These are phyloP conservation scores for Pseudocercospora ulei DNA, from an alignment of 2,329 filamentous ascomycete species.

Conservation along the genomic window DNA sequence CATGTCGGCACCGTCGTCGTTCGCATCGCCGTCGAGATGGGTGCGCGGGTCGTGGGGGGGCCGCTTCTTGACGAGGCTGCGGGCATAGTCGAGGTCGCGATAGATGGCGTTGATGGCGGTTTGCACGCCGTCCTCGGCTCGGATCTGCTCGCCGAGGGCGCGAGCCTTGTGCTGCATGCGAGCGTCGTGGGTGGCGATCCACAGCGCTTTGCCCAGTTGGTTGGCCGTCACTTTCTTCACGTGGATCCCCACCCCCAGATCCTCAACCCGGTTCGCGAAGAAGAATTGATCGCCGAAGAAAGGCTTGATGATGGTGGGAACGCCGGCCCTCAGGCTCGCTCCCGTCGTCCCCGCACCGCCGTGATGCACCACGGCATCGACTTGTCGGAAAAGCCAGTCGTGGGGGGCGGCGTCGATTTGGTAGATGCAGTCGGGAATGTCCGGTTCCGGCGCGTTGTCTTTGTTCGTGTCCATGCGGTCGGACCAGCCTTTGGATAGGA, in stretches of 20 bases:
- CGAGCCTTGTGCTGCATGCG: constrained; percentile 83
- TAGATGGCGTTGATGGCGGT: constrained; percentile 87
- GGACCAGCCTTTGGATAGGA: constrained; percentile 94
- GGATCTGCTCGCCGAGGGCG: constrained; percentile 74
- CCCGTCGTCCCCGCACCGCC: constrained; percentile 92
- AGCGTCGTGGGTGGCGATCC: constrained; percentile 82
- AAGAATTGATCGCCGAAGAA: constrained; percentile 99
- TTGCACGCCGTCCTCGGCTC: constrained; percentile 82
- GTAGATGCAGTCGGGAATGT: constrained; percentile 67
- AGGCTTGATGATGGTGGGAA: constrained; percentile 88
- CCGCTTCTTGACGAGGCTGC: constrained; percentile 58
- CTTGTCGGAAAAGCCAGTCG: constrained; percentile 90
- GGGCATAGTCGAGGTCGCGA: constrained; percentile 87
- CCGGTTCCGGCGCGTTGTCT: constrained; percentile 51
- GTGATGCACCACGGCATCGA: constrained; percentile 90
- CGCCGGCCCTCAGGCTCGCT: constrained; percentile 77
- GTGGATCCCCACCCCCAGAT: constrained; percentile 82
- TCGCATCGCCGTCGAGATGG: constrained; percentile 22
- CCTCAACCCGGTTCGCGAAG: constrained; percentile 80
- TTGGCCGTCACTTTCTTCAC: constrained; percentile 83
- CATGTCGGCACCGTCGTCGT: constrained; percentile 22
- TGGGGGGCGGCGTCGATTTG: constrained; percentile 86
- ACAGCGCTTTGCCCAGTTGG: constrained; percentile 73
- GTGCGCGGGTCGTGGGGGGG: constrained; percentile 6
- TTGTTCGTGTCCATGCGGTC: constrained; percentile 60